Evolutionary conservation across 1,284 basidiomycete genomes (phyloP).

Genomic region (Pseudozyma sp.): DNA sequence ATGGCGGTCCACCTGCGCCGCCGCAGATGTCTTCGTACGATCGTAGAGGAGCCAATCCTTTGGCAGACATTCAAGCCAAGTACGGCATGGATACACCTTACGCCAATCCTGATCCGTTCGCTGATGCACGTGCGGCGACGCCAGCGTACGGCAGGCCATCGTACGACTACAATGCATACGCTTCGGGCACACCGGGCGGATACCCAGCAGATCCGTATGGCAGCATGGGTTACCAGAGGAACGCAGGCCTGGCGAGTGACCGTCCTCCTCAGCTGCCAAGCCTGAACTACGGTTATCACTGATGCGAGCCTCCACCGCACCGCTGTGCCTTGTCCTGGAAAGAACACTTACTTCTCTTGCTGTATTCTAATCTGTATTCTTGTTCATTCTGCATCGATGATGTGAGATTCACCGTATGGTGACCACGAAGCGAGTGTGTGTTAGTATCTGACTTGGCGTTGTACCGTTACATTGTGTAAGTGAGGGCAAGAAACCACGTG

Average conservation of each 20-base stretch:
- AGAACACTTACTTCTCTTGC: not conserved
- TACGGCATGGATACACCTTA: constrained; percentile 47
- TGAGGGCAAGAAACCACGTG: not conserved
- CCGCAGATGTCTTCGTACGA: constrained; percentile 38
- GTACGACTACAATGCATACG: constrained; percentile 50
- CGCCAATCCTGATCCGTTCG: constrained; percentile 31
- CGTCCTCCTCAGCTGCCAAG: constrained; percentile 49
- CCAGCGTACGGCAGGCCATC: constrained; percentile 35
- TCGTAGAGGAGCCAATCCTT: constrained; percentile 38
- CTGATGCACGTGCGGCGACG: constrained; percentile 25
- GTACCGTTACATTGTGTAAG: not conserved
- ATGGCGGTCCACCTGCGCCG: constrained; percentile 1
- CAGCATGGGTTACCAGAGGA: constrained; percentile 47
- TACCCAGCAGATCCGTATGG: constrained; percentile 46
- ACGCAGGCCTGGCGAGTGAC: constrained; percentile 12
- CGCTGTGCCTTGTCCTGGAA: not conserved
- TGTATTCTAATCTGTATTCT: constrained; percentile 15
- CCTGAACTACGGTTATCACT: constrained; percentile 37
- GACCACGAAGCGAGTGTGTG: too few relatives aligned
- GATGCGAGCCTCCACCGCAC: not conserved
- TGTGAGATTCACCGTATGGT: too few relatives aligned
- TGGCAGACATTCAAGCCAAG: constrained; percentile 54
- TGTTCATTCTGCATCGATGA: not conserved
- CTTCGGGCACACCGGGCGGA: constrained; percentile 17
- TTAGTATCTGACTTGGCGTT: too few relatives aligned